Percentiles rank a stretch among this genome's conserved stretches.
These are phyloP conservation scores for Colletotrichum sansevieriae DNA, from an alignment of 2,329 filamentous ascomycete genomes.

Conservation along the genomic window DNA sequence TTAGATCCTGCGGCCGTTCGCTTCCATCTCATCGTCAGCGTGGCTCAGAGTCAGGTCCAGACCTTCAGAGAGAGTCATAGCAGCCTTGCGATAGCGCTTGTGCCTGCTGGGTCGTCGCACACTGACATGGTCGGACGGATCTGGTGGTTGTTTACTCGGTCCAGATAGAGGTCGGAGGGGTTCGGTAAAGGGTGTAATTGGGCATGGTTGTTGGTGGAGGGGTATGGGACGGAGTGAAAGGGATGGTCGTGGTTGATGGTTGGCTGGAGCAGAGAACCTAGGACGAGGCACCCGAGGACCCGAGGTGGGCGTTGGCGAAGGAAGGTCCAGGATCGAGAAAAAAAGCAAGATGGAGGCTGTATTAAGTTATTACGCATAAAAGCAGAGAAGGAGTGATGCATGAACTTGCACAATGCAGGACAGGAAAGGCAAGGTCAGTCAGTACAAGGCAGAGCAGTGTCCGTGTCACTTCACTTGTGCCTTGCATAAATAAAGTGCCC, in stretches of 20 bases:
- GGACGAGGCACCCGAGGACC: slow-evolving; percentile 12
- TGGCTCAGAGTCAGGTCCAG: slow-evolving; percentile 23
- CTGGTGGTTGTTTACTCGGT: slow-evolving; percentile 6
- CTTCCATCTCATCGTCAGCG: not conserved
- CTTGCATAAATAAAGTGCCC: slow-evolving; percentile 34
- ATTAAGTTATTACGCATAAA: slow-evolving; percentile 34
- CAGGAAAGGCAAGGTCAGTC: not conserved
- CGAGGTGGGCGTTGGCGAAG: slow-evolving; percentile 2
- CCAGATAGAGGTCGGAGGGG: slow-evolving; percentile 27
- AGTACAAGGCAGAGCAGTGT: too few relatives aligned
- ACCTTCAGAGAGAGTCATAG: slow-evolving; percentile 7
- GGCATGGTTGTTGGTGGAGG: not conserved
- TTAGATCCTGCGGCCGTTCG: slow-evolving; percentile 21
- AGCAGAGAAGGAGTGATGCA: slow-evolving; percentile 27
- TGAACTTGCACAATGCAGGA: slow-evolving; percentile 12
- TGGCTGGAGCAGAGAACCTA: slow-evolving; percentile 20
- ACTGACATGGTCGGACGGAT: slow-evolving; percentile 6
- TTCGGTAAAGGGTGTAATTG: slow-evolving; percentile 16
- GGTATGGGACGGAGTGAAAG: slow-evolving; percentile 31
- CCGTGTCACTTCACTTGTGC: slow-evolving; percentile 15
- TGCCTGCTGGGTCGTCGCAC: slow-evolving; percentile 17
- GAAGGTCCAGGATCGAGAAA: not conserved
- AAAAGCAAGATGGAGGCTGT: too few relatives aligned
- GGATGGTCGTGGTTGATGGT: slow-evolving; percentile 24
- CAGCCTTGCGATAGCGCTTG: not conserved